Percentiles rank a stretch among this genome's conserved stretches.
These are phyloP conservation scores for Arctium minus DNA, from an alignment of 129 eudicot species.

Conservation along the genomic window DNA sequence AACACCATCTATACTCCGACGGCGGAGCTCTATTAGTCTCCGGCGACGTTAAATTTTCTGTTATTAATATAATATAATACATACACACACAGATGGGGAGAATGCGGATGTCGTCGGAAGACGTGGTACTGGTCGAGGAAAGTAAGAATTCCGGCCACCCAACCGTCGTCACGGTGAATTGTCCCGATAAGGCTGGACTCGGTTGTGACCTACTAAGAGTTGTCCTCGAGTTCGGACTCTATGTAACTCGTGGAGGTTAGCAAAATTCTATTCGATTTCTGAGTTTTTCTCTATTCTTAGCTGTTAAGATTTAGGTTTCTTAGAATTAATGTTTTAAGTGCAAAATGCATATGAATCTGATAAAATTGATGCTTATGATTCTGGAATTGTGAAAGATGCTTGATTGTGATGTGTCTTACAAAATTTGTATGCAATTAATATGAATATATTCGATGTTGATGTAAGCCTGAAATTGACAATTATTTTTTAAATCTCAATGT, in stretches of 20 bases:
- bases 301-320: constrained; percentile 6
- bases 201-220: constrained; percentile 61
- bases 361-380: neutral
- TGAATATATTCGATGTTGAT: neutral
- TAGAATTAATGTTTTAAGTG: neutral
- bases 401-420: neutral
- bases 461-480: neutral
- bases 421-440: neutral
- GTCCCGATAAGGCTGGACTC: constrained; percentile 73
- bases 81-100: neutral
- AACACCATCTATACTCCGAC: constrained; percentile 9
- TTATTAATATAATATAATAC: neutral
- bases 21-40: constrained; percentile 8
- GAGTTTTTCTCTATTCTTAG: neutral
- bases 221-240: constrained; percentile 62
- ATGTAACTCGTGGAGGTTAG: constrained; percentile 62
- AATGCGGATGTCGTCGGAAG: constrained; percentile 64
- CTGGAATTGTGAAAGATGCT: neutral
- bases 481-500: neutral
- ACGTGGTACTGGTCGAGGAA: constrained; percentile 48
- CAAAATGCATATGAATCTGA: neutral
- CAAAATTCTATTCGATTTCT: neutral
- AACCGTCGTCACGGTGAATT: constrained; percentile 51
- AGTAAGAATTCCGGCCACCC: constrained; percentile 41
- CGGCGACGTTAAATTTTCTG: neutral